Percentiles rank a stretch among this genome's conserved stretches.
These are phyloP conservation scores for Ophiocordyceps australis DNA, from an alignment of 2,329 filamentous ascomycete genomes.

Conservation along the genomic window DNA sequence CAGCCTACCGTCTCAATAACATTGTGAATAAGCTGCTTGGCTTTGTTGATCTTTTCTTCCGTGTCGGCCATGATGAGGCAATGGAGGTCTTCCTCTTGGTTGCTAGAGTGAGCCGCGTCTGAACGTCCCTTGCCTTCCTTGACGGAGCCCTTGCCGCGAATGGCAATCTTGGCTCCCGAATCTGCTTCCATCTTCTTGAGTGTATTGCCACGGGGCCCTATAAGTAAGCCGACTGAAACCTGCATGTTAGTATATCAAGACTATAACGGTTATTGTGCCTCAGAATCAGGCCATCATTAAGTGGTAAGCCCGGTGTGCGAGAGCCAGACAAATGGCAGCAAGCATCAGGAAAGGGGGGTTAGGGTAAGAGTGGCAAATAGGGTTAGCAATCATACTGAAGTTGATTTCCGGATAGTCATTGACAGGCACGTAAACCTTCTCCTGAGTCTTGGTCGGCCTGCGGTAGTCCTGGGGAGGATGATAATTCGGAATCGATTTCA, in stretches of 20 bases:
- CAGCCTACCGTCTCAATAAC: constrained; percentile 88
- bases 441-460: constrained; percentile 97
- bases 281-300: background rate
- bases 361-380: constrained; percentile 52
- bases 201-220: constrained; percentile 99
- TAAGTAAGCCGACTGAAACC: constrained; percentile 99
- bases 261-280: constrained; percentile 1
- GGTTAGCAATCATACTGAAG: constrained; percentile 99
- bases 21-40: constrained; percentile 95
- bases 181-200: constrained; percentile 99
- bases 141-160: constrained; percentile 97
- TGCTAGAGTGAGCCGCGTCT: constrained; percentile 97
- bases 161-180: constrained; percentile 95
- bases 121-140: constrained; percentile 99
- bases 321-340: constrained; percentile 5
- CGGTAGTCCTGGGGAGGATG: constrained; percentile 97
- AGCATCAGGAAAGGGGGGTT: constrained; percentile 8
- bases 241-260: constrained; percentile 68
- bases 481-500: constrained; percentile 99
- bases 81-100: constrained; percentile 98
- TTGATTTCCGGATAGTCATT: constrained; percentile 99
- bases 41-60: constrained; percentile 98
- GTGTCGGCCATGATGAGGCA: constrained; percentile 99
- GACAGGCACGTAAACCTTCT: constrained; percentile 99
- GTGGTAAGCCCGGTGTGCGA: background rate